phyloP scores from a whole-genome alignment of 2,329 filamentous ascomycete species.

The Exophiala lecanii-corni region DNA sequence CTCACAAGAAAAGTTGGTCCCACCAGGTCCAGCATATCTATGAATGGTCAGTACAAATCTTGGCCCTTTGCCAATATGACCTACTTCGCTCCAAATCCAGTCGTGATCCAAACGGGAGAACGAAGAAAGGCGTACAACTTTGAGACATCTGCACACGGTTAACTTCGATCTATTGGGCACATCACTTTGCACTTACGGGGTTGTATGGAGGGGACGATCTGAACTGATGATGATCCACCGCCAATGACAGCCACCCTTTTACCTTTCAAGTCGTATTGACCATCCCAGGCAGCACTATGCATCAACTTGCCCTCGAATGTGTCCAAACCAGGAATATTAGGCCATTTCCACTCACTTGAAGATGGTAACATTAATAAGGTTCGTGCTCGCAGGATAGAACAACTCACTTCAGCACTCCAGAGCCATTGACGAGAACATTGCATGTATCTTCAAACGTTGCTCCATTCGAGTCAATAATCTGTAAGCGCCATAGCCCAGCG shows the following conservation, averaged over 20 bases:
- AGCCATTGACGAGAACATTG: conserved; percentile 37
- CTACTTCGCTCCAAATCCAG: conserved; percentile 23
- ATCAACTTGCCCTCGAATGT: conserved; percentile 52
- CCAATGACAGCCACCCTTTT: conserved; percentile 52
- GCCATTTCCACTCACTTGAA: conserved; percentile 48
- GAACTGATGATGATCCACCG: conserved; percentile 52
- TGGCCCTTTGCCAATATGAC: no score
- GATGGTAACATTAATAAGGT: no score
- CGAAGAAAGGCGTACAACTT: conserved; percentile 28
- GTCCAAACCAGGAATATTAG: conserved; percentile 48
- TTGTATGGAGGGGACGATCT: conserved; percentile 49
- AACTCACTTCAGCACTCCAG: conserved; percentile 35
- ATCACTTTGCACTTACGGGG: conserved; percentile 20
- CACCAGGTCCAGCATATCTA: conserved; percentile 15
- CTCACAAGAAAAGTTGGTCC: conserved; percentile 22
- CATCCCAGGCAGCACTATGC: conserved; percentile 55
- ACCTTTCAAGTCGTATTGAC: conserved; percentile 44
- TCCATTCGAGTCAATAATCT: conserved; percentile 11
- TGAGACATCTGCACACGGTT: conserved; percentile 14
- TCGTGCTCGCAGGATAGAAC: no score
- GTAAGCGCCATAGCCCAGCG: conserved; percentile 11
- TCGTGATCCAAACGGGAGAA: conserved; percentile 24
- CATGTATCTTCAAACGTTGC: conserved; percentile 15
- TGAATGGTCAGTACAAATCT: no score
- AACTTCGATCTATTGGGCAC: neutral